Conservation (phyloP, 1,284 basidiomycete genomes). For the Papiliotrema nemorosa region DNA sequence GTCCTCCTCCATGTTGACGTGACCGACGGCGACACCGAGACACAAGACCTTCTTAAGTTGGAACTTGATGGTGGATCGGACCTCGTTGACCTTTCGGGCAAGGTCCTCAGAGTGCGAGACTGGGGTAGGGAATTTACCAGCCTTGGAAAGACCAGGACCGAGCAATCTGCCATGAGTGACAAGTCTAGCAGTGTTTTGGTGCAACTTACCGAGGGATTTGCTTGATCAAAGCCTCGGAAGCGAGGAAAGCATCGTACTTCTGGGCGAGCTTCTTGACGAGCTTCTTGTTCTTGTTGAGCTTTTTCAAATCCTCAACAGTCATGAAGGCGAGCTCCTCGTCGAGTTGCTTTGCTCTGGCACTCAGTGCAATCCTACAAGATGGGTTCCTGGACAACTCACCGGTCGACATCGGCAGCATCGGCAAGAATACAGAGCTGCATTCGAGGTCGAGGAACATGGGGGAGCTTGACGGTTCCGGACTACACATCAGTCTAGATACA, state of each 20-base stretch:
- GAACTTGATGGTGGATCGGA: slow-evolving; percentile 99
- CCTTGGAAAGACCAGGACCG: slow-evolving; percentile 99
- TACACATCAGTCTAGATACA: slow-evolving; percentile 50
- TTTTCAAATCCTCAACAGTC: slow-evolving; percentile 99
- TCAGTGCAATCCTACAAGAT: too few species aligned
- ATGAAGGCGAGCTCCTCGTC: slow-evolving; percentile 61
- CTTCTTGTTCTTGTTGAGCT: slow-evolving; percentile 89
- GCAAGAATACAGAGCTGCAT: slow-evolving; percentile 99
- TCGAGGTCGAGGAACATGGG: slow-evolving; percentile 93
- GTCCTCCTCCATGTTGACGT: slow-evolving; percentile 97
- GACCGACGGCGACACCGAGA: slow-evolving; percentile 96
- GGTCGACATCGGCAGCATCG: slow-evolving; percentile 97
- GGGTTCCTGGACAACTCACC: slow-evolving; percentile 19
- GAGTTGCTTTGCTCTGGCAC: slow-evolving; percentile 46
- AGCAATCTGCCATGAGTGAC: slow-evolving; percentile 64
- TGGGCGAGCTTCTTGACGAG: slow-evolving; percentile 99
- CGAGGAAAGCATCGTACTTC: slow-evolving; percentile 99
- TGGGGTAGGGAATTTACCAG: slow-evolving; percentile 99
- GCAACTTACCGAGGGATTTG: slow-evolving; percentile 74
- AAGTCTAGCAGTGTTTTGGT: neutral
- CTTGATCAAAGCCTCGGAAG: slow-evolving; percentile 98
- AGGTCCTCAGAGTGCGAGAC: slow-evolving; percentile 93
- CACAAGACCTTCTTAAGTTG: slow-evolving; percentile 99
- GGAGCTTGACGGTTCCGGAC: slow-evolving; percentile 96
- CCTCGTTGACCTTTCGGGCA: slow-evolving; percentile 85